These are phyloP conservation scores for Helicocarpus griseus DNA, from an alignment of 2,329 filamentous ascomycete genomes.

Conservation along the genomic window DNA sequence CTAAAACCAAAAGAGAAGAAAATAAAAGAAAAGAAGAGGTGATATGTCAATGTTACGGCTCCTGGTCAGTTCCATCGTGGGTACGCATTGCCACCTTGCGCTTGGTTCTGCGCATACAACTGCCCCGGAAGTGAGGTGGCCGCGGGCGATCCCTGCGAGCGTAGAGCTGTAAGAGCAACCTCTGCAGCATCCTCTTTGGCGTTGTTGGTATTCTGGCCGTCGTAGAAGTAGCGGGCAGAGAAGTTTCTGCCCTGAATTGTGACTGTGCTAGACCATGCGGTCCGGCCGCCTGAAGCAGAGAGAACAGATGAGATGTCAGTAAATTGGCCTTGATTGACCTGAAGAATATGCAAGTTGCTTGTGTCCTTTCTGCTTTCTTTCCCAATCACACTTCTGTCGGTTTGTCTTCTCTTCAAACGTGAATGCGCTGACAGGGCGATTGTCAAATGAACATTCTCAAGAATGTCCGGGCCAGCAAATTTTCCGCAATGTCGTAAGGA, in stretches of 20 bases:
- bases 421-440: background rate
- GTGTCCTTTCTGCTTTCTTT: background rate
- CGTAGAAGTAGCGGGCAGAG: constrained; percentile 81
- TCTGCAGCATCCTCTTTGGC: constrained; percentile 88
- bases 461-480: background rate
- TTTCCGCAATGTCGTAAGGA: too few relatives aligned
- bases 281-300: constrained; percentile 60
- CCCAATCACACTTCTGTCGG: too few relatives aligned
- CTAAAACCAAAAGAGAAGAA: background rate
- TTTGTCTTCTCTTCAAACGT: background rate
- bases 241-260: constrained; percentile 57
- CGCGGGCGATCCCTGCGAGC: background rate
- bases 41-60: too few relatives aligned
- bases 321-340: background rate
- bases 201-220: constrained; percentile 77
- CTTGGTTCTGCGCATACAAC: background rate
- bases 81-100: background rate
- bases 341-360: constrained; percentile 12
- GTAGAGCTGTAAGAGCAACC: constrained; percentile 44
- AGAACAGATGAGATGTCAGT: constrained; percentile 11
- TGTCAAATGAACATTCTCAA: background rate
- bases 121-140: background rate
- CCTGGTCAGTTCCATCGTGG: background rate
- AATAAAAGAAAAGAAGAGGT: too few relatives aligned
- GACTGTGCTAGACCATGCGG: constrained; percentile 79